Evolutionary conservation across 305 asterid genomes (phyloP).

Genomic region (Ajuga reptans): DNA sequence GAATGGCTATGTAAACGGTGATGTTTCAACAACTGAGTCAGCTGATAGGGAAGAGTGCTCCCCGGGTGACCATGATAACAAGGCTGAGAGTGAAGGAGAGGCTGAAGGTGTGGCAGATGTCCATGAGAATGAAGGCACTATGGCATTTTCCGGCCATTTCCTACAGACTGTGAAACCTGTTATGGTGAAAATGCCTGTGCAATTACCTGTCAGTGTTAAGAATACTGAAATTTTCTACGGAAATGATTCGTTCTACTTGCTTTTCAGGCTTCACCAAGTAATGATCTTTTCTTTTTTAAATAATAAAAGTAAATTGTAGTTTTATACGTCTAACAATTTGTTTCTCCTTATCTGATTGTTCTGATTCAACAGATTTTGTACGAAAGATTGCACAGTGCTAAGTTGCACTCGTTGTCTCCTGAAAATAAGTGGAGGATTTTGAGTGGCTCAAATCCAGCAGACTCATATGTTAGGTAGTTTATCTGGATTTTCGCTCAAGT

Average conservation of each 20-base stretch:
- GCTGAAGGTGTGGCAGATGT: slow-evolving; percentile 46
- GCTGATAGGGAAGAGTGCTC: slow-evolving; percentile 63
- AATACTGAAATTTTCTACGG: slow-evolving; percentile 64
- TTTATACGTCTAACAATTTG: background rate
- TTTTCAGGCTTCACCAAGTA: slow-evolving; percentile 93
- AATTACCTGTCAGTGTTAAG: slow-evolving; percentile 37
- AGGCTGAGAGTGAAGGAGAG: slow-evolving; percentile 59
- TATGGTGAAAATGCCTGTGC: slow-evolving; percentile 31
- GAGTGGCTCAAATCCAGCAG: slow-evolving; percentile 37
- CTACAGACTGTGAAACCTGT: slow-evolving; percentile 55
- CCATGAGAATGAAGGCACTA: slow-evolving; percentile 45
- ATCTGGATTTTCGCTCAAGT: background rate
- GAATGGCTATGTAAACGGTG: slow-evolving; percentile 58
- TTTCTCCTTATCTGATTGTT: background rate
- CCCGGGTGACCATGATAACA: slow-evolving; percentile 45
- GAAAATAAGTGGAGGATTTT: slow-evolving; percentile 65
- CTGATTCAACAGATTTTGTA: slow-evolving; percentile 47
- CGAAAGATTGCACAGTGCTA: slow-evolving; percentile 63
- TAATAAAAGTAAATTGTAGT: background rate
- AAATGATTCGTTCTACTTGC: slow-evolving; percentile 78
- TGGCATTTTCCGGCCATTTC: slow-evolving; percentile 38
- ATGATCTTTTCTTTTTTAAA: slow-evolving; percentile 16
- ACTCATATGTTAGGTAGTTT: slow-evolving; percentile 59
- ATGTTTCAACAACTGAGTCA: slow-evolving; percentile 58
- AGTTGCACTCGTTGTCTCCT: slow-evolving; percentile 54